Conservation (phyloP, 2,329 filamentous ascomycete species). For the Diatrype stigma region DNA sequence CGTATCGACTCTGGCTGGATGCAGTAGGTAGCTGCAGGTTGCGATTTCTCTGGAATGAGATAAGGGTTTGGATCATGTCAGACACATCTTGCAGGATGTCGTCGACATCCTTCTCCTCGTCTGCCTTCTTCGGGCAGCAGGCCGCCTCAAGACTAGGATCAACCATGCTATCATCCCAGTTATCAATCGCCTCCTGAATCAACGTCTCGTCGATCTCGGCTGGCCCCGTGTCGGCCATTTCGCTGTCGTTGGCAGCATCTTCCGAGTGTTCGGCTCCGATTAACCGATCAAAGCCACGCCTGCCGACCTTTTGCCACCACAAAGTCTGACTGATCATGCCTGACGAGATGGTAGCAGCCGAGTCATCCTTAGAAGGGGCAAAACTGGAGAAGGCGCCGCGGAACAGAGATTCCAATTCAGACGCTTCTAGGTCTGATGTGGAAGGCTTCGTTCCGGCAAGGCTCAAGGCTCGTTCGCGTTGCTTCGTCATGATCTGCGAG, state of each 20-base stretch:
- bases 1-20: constrained; percentile 55
- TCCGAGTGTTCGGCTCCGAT: constrained; percentile 47
- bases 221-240: constrained; percentile 23
- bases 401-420: constrained; percentile 71
- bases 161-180: constrained; percentile 54
- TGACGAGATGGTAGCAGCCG: constrained; percentile 64
- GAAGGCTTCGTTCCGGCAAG: constrained; percentile 57
- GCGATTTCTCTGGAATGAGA: constrained; percentile 76
- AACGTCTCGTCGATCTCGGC: constrained; percentile 45
- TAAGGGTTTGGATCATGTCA: constrained; percentile 70
- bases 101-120: constrained; percentile 59
- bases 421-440: constrained; percentile 52
- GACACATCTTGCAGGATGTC: constrained; percentile 70
- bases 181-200: constrained; percentile 51
- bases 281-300: constrained; percentile 60
- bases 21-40: constrained; percentile 61
- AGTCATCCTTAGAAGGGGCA: constrained; percentile 70
- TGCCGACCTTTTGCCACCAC: constrained; percentile 73
- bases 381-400: constrained; percentile 76
- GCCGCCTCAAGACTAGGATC: constrained; percentile 55
- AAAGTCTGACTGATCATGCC: constrained; percentile 60
- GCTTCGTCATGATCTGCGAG: constrained; percentile 55
- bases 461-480: constrained; percentile 69
- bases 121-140: constrained; percentile 44
- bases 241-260: constrained; percentile 31